Conservation (phyloP, 768 basidiomycete species). For the Collybiopsis luxurians region DNA sequence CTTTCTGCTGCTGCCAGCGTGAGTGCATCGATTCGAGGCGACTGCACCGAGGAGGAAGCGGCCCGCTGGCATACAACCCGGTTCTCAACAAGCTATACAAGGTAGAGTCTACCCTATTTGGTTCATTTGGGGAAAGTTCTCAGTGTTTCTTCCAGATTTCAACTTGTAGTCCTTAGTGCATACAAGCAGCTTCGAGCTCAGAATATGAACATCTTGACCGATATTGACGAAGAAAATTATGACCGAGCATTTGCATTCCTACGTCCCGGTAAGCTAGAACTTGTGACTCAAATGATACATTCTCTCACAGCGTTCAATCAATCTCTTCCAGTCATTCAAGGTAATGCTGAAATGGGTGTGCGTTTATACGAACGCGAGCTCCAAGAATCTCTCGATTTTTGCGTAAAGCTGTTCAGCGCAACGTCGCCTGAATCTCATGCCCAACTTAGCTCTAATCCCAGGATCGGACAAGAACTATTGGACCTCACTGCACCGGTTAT, state of each 20-base stretch:
- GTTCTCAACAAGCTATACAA: constrained; percentile 56
- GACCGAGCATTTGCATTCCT: constrained; percentile 65
- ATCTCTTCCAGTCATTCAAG: constrained; percentile 63
- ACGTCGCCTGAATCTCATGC: constrained; percentile 61
- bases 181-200: constrained; percentile 72
- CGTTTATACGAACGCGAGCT: constrained; percentile 71
- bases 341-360: constrained; percentile 72
- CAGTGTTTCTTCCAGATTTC: constrained; percentile 39
- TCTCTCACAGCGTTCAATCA: neutral
- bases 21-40: constrained; percentile 50
- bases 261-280: constrained; percentile 46
- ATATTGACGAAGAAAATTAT: constrained; percentile 68
- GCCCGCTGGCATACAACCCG: constrained; percentile 56
- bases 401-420: constrained; percentile 68
- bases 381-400: constrained; percentile 78
- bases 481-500: constrained; percentile 52
- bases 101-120: too few relatives aligned
- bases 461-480: constrained; percentile 39
- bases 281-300: neutral
- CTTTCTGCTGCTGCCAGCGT: constrained; percentile 56
- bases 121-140: too few relatives aligned
- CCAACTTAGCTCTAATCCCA: constrained; percentile 26
- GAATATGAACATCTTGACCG: constrained; percentile 50
- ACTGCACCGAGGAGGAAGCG: constrained; percentile 45
- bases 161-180: constrained; percentile 66